Conservation (phyloP, 345 rosid species). For the sweet orange (Citrus sinensis) region DVS_A1.0 CM039161.1:17902501-17903000, state of each 20-base stretch:
- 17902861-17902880: neutral
- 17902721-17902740: neutral
- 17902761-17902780: neutral
- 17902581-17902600: neutral
- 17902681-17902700: neutral
- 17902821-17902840: neutral
- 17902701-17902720: neutral
- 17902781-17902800: neutral
- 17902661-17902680: neutral
- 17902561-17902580: neutral
- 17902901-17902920: neutral
- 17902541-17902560: neutral
- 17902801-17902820: neutral
- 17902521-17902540: neutral
- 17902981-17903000: constrained; percentile 75
- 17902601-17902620: neutral
- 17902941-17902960: neutral
- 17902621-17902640: neutral
- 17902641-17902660: neutral
- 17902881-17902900: neutral
- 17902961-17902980: neutral
- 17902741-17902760: neutral
- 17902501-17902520: neutral
- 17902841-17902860: neutral
- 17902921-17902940: neutral